Base-by-base conservation (phyloP, 768 basidiomycete genomes). In the Tubosaeta brunneosetosa region DNA sequence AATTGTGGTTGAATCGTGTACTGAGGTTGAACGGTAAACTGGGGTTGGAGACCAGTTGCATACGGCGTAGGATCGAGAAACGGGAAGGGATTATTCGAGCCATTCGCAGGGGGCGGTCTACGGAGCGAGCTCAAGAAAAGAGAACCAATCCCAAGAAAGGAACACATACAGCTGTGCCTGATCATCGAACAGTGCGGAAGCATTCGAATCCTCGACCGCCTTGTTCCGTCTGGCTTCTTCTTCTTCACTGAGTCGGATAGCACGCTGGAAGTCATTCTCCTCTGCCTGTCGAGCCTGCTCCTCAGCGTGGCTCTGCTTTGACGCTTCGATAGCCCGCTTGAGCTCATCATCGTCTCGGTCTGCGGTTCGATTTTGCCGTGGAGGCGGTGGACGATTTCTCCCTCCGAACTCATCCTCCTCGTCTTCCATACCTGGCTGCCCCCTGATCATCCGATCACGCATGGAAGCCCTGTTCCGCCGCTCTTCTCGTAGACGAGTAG, bases 381-480 rank as follows among this genome's bases (percentile, higher is more conserved):
- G 40, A 3, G 64, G 61, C 5, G 62, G 55, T 8, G 55, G 31
- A 25, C 9, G 63, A 17, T 34, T 52, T 34, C 49, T 25, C n/a
- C 55, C 52, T 16, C 25, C 56, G 34, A 41, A 8, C 13, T 36
- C 29, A 26, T 26, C 37, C 29, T n/a, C 31, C 2, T 73, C 76
- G 5, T 65, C 71, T 19, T 70, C 71, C 0, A 66, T 69, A 1
- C 73, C 70, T 27, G 70, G 71, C 0, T 75, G 66, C 12, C 85
- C 86, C 41, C 82, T 81, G 50, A 89, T 76, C 93, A 99, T 93
- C 25, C 95, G 83, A 74, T 97, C 93, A 31, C 93, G 84, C 97
- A 99, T 98, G 47, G 80, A 77, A 3, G 94, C 93, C 22, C 94
- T 79, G 37, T 83, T 79, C 14, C 85, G 79, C 31, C 97, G 82